phyloP scores from a whole-genome alignment of 192 early-diverging fungal species.

The Entrophospora sp. region DNA sequence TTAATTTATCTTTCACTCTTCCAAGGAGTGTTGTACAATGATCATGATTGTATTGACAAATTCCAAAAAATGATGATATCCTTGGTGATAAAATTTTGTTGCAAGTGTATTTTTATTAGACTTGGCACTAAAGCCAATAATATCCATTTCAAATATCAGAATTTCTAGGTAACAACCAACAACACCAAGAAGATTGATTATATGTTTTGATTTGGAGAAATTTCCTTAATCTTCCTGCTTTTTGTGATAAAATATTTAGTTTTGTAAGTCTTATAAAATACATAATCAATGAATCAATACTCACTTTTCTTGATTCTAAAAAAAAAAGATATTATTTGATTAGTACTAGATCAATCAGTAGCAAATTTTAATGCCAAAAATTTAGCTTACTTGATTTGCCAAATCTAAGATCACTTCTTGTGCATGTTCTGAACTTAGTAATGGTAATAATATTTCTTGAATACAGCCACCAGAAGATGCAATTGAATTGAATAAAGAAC shows the following conservation, averaged over 20 bases:
- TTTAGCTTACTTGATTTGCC: neutral
- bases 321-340: neutral
- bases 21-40: neutral
- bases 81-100: neutral
- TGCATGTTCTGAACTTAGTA: neutral
- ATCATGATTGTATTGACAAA: neutral
- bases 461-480: neutral
- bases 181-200: conserved; percentile 7
- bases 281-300: neutral
- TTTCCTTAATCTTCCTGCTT: neutral
- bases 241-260: too few relatives aligned
- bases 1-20: neutral
- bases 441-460: conserved; percentile 4
- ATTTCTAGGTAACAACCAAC: neutral
- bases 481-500: neutral
- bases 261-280: too few relatives aligned
- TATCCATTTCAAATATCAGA: conserved; percentile 4
- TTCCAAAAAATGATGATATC: neutral
- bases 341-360: neutral
- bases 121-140: neutral
- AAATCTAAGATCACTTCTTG: conserved; percentile 1
- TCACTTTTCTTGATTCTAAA: too few relatives aligned
- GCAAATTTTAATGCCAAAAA: neutral
- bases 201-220: neutral
- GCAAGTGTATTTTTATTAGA: neutral